phyloP scores from a whole-genome alignment of 805 yeast genomes.

The Ogataea nakhonphanomensis region DNA sequence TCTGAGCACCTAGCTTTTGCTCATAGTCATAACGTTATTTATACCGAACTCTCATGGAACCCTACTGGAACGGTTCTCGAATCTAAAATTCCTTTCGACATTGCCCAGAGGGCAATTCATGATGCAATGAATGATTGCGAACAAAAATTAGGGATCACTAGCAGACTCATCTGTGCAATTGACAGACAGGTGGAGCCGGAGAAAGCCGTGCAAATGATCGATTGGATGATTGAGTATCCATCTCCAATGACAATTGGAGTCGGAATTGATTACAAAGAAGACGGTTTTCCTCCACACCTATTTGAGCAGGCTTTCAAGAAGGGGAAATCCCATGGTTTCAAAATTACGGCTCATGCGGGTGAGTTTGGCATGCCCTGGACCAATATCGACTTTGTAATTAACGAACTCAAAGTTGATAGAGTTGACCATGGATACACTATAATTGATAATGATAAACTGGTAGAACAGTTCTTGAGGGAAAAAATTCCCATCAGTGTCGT shows the following conservation, averaged over 20 bases:
- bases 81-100: slow-evolving; percentile 26
- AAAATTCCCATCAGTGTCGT: slow-evolving; percentile 28
- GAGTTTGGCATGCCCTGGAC: slow-evolving; percentile 31
- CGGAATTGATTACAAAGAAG: slow-evolving; percentile 34
- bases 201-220: slow-evolving; percentile 27
- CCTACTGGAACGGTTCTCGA: slow-evolving; percentile 31
- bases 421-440: slow-evolving; percentile 33
- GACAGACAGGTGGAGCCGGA: slow-evolving; percentile 29
- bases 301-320: slow-evolving; percentile 26
- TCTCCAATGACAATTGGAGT: slow-evolving; percentile 27
- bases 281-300: slow-evolving; percentile 28
- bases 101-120: slow-evolving; percentile 28
- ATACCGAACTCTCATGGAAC: slow-evolving; percentile 33
- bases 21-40: slow-evolving; percentile 23
- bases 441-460: slow-evolving; percentile 25
- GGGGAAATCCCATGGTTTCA: slow-evolving; percentile 25
- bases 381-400: slow-evolving; percentile 27
- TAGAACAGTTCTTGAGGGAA: slow-evolving; percentile 23
- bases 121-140: slow-evolving; percentile 27
- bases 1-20: slow-evolving; percentile 27
- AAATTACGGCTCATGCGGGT: slow-evolving; percentile 33
- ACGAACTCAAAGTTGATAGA: slow-evolving; percentile 25
- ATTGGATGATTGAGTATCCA: slow-evolving; percentile 28
- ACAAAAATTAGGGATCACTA: slow-evolving; percentile 18
- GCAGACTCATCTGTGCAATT: slow-evolving; percentile 29